Percentiles rank a stretch among this genome's conserved stretches.
Evolutionary conservation across 1,284 basidiomycete genomes (phyloP).

Genomic region (Anthracocystis setariae): DNA sequence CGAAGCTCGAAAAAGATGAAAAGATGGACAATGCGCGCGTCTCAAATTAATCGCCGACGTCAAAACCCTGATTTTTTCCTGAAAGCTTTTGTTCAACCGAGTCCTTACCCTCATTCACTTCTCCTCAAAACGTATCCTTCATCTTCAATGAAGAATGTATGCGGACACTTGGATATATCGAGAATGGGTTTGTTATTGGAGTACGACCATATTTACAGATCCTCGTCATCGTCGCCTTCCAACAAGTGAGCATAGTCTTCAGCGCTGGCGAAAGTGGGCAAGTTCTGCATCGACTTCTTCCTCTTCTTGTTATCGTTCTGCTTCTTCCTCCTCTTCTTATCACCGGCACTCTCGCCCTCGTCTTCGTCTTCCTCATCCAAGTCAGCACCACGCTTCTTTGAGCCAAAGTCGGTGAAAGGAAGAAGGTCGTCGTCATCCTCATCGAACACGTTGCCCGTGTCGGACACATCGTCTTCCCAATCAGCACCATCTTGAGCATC

Average conservation of each 20-base stretch:
- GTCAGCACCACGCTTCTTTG: conserved; percentile 24
- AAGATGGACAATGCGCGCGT: background rate
- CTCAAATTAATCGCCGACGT: too few species aligned
- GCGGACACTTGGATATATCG: too few species aligned
- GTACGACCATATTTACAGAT: conserved; percentile 17
- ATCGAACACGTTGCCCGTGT: conserved; percentile 55
- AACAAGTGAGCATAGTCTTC: conserved; percentile 95
- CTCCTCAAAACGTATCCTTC: too few species aligned
- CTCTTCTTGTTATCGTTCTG: conserved; percentile 71
- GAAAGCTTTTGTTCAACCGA: too few species aligned
- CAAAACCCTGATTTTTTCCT: too few species aligned
- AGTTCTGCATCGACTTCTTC: conserved; percentile 76
- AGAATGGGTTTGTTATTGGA: too few species aligned
- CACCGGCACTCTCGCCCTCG: conserved; percentile 22
- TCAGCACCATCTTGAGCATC: conserved; percentile 12
- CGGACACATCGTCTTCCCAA: conserved; percentile 40
- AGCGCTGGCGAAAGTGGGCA: conserved; percentile 91
- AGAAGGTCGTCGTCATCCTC: conserved; percentile 67
- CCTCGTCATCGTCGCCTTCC: conserved; percentile 73
- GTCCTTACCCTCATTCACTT: too few species aligned
- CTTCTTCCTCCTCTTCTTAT: conserved; percentile 55
- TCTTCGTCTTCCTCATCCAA: conserved; percentile 22
- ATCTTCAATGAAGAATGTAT: too few species aligned
- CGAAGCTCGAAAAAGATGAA: background rate
- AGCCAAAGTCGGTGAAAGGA: conserved; percentile 56